Percentiles rank a stretch among this genome's conserved stretches.
phyloP scores from a whole-genome alignment of 2,329 filamentous ascomycete genomes.

The Pseudopyricularia javanii region DNA sequence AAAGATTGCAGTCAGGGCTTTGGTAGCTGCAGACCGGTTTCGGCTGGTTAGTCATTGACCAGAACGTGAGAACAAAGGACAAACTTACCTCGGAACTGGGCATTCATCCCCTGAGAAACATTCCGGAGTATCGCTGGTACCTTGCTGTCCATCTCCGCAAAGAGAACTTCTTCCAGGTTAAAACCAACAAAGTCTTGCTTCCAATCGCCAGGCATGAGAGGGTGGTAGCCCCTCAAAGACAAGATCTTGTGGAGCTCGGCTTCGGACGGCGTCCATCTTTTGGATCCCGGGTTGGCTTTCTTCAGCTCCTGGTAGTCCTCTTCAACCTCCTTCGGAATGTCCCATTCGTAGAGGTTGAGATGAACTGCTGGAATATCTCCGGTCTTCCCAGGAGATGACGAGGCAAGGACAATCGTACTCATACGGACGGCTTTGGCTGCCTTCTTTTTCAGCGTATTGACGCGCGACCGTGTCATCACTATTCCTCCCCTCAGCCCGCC shows the following conservation, averaged over 20 bases:
- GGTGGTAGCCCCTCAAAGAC: constrained; percentile 19
- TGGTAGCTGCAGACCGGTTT: constrained; percentile 12
- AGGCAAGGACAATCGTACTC: not conserved
- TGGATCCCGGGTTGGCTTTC: constrained; percentile 5
- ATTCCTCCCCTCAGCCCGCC: not conserved
- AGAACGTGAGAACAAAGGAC: not conserved
- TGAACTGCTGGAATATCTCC: not conserved
- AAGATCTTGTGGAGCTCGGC: constrained; percentile 18
- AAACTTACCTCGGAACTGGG: constrained; percentile 14
- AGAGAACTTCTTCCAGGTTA: constrained; percentile 18
- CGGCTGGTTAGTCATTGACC: not conserved
- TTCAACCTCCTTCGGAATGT: not conserved
- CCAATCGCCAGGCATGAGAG: constrained; percentile 20
- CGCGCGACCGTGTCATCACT: not conserved
- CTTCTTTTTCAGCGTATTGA: not conserved
- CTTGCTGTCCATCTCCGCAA: constrained; percentile 11
- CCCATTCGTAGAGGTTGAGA: not conserved
- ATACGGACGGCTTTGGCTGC: not conserved
- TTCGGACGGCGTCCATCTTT: constrained; percentile 18
- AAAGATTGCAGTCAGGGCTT: constrained; percentile 20
- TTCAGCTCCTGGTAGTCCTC: not conserved
- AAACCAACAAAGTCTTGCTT: constrained; percentile 18
- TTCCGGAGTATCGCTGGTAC: constrained; percentile 14
- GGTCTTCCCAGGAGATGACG: not conserved
- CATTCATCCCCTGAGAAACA: constrained; percentile 7